A percentile compares a stretch with the other conserved stretches of the same genome.
These are phyloP conservation scores for Russula olivacea DNA, from an alignment of 768 basidiomycete species.

Conservation along the genomic window DNA sequence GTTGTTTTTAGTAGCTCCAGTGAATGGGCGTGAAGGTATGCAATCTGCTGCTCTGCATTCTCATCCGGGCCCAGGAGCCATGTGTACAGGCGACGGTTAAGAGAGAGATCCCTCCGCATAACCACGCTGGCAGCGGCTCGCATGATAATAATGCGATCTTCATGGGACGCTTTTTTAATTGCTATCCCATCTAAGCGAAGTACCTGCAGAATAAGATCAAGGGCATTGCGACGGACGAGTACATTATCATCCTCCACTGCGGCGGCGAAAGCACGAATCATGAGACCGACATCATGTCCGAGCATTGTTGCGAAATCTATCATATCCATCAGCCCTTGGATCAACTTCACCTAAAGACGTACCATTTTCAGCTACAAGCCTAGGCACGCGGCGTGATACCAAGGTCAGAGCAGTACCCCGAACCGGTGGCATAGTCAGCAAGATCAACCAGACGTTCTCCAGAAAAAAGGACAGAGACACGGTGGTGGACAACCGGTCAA, in stretches of 20 bases:
- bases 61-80: slow-evolving; percentile 90
- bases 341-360: slow-evolving; percentile 15
- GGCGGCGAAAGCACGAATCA: slow-evolving; percentile 89
- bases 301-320: slow-evolving; percentile 64
- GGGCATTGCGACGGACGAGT: slow-evolving; percentile 76
- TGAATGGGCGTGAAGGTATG: slow-evolving; percentile 61
- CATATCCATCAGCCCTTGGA: not conserved
- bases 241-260: slow-evolving; percentile 92
- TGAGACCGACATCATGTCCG: slow-evolving; percentile 83
- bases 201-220: slow-evolving; percentile 79
- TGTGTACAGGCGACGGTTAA: slow-evolving; percentile 87
- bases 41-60: slow-evolving; percentile 64
- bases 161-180: slow-evolving; percentile 58
- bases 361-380: slow-evolving; percentile 67
- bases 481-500: slow-evolving; percentile 77
- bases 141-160: slow-evolving; percentile 81
- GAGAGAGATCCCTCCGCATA: slow-evolving; percentile 82
- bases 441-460: slow-evolving; percentile 91
- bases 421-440: slow-evolving; percentile 82
- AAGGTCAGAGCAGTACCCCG: slow-evolving; percentile 86
- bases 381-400: slow-evolving; percentile 73
- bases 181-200: slow-evolving; percentile 68
- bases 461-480: slow-evolving; percentile 88
- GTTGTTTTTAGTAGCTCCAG: slow-evolving; percentile 67
- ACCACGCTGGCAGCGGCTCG: slow-evolving; percentile 83